Base-by-base conservation (phyloP, 2,329 filamentous ascomycete genomes). In the Furcasterigmium sp. region DNA sequence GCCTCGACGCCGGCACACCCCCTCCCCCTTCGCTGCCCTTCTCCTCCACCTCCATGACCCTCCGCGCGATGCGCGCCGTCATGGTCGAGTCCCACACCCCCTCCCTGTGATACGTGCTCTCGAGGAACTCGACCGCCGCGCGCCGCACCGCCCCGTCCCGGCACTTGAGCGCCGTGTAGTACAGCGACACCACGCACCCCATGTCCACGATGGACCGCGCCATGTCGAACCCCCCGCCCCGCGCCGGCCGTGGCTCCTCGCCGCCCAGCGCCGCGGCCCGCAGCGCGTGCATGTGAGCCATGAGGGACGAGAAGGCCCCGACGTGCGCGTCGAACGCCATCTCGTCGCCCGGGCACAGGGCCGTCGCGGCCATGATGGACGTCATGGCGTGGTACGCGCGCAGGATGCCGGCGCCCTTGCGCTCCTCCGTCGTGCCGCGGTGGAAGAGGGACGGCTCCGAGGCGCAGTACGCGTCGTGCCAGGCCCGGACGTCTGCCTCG, bases 141-240 rank as follows among this genome's bases (percentile, higher is more conserved):
- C 58, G 46, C 28, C 73, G 61, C 8, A 75, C 53, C 4, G 54
- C 52, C 32, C 60, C 63, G 3, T 64, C 53, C 1, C 73, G 68
- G 34, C 73, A 77, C 46, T 75, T 75, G 4, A 69, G 43, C 0
- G 68, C 71, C 3, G 62, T 52, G 46, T 63, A 75, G 46, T 72
- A 74, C 3, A 75, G 57, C 0, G 68, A 63, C 7, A 68, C 57
- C 9, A 72, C 60, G 55, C 67, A 69, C 8, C 71, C 70, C 9
- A 70, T 56, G 44, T 75, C 70, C 5, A 58, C 50, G 13, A 65
- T 60, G 2, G 62, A 61, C 8, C 51, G 46, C n/a, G 59, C 53
- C 51, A 63, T 61, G 28, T 60, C 55, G 23, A 54, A 25, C 40
- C 39, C 20, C 30, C 42, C 43, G 9, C 36, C 40, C 3, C 43